Evolutionary conservation across 768 basidiomycete genomes (phyloP).

Genomic region (Heimioporus sp.): DNA sequence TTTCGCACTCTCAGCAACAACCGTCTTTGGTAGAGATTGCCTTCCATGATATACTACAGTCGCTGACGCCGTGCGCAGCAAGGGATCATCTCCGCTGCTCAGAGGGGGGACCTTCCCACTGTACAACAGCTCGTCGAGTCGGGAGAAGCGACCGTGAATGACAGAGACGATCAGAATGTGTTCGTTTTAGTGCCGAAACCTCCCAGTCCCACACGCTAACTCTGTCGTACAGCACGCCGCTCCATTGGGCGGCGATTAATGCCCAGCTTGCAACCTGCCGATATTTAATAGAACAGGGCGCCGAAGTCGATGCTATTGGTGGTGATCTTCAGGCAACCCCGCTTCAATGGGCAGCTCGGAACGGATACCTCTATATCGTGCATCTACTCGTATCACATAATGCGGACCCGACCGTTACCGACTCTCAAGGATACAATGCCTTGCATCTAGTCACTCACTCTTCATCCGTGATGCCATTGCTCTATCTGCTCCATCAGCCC

Average conservation of each 20-base stretch:
- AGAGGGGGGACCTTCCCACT: constrained; percentile 74
- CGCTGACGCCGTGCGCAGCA: constrained; percentile 24
- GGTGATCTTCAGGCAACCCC: constrained; percentile 95
- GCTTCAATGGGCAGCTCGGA: constrained; percentile 97
- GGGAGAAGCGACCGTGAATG: constrained; percentile 66
- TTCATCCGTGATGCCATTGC: constrained; percentile 88
- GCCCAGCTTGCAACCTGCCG: constrained; percentile 89
- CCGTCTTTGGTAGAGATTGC: constrained; percentile 20
- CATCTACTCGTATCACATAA: constrained; percentile 87
- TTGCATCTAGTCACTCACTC: constrained; percentile 95
- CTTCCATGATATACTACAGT: background rate
- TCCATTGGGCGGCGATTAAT: constrained; percentile 99
- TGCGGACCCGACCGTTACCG: constrained; percentile 88
- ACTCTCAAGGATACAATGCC: constrained; percentile 95
- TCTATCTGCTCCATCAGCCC: constrained; percentile 91
- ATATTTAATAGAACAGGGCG: constrained; percentile 86
- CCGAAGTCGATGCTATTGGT: constrained; percentile 91
- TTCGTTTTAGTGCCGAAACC: constrained; percentile 12
- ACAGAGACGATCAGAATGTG: constrained; percentile 87
- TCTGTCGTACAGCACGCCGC: constrained; percentile 52
- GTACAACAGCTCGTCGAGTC: constrained; percentile 69
- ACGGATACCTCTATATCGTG: constrained; percentile 94
- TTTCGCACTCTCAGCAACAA: constrained; percentile 20
- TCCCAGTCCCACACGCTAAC: constrained; percentile 7
- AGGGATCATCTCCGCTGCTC: constrained; percentile 82